Percentiles rank a stretch among this genome's conserved stretches.
Conservation (phyloP, 805 yeast genomes). For the Yamadazyma sp. region DNA sequence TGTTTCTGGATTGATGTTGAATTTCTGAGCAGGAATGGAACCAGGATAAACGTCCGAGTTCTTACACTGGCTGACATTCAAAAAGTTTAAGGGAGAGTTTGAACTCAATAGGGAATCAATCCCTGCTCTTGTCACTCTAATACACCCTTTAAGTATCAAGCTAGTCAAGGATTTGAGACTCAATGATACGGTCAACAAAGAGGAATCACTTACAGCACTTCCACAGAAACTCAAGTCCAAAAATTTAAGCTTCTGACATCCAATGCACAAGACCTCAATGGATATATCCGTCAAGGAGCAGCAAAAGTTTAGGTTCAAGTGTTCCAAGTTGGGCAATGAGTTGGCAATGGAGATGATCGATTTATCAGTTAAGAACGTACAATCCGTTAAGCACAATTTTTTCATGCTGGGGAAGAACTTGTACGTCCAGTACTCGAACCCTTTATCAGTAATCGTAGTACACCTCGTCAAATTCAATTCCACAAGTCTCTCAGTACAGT, state of each 20-base stretch:
- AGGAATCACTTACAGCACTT: conserved; percentile 73
- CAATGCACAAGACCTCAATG: conserved; percentile 62
- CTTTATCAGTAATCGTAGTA: conserved; percentile 74
- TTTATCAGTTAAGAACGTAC: conserved; percentile 69
- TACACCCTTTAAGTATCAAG: conserved; percentile 64
- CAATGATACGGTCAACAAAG: conserved; percentile 58
- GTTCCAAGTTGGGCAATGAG: conserved; percentile 57
- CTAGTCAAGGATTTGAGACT: conserved; percentile 50
- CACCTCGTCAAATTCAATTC: conserved; percentile 68
- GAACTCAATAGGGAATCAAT: conserved; percentile 65
- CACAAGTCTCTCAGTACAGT: conserved; percentile 56
- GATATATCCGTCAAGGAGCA: conserved; percentile 72
- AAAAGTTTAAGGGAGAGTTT: conserved; percentile 47
- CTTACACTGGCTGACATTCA: conserved; percentile 71
- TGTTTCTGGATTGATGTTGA: conserved; percentile 50
- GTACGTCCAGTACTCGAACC: conserved; percentile 66
- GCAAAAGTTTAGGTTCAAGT: conserved; percentile 67
- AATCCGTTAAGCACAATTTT: conserved; percentile 60
- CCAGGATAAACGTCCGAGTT: conserved; percentile 66
- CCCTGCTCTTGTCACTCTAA: conserved; percentile 75
- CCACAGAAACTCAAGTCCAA: conserved; percentile 75
- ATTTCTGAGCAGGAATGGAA: conserved; percentile 54
- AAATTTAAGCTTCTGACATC: conserved; percentile 55
- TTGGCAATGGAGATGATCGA: conserved; percentile 61
- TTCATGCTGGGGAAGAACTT: conserved; percentile 53